phyloP scores from a whole-genome alignment of 768 basidiomycete species.

The Naganishia kalamii region DNA sequence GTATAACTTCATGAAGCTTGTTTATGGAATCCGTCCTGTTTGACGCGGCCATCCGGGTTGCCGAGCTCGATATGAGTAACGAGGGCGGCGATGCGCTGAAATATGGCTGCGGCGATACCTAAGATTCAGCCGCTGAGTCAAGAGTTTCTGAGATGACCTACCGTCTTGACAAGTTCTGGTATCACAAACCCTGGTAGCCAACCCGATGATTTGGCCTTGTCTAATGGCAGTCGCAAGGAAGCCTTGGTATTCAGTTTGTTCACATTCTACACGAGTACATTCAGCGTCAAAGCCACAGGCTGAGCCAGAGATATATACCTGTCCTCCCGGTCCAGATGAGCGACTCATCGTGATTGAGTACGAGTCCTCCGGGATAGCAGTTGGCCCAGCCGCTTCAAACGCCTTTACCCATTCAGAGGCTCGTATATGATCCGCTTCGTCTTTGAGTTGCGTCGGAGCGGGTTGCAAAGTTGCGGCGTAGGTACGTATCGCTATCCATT shows the following conservation, averaged over 20 bases:
- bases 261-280: conserved; percentile 35
- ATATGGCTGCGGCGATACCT: conserved; percentile 28
- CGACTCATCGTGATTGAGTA: conserved; percentile 31
- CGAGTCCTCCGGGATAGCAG: conserved; percentile 35
- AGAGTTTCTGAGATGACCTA: conserved; percentile 6
- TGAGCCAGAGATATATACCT: conserved; percentile 29
- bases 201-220: neutral
- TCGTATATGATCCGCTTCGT: conserved; percentile 8
- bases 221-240: conserved; percentile 26
- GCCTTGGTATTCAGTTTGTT: conserved; percentile 47
- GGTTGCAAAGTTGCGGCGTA: neutral
- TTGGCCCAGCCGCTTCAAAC: conserved; percentile 18
- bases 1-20: conserved; percentile 32
- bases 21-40: conserved; percentile 29
- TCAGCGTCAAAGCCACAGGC: neutral
- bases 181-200: conserved; percentile 40
- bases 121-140: neutral
- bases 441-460: neutral
- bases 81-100: conserved; percentile 34
- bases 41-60: conserved; percentile 30
- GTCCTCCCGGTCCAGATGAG: conserved; percentile 42
- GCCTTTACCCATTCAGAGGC: conserved; percentile 11
- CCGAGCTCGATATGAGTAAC: conserved; percentile 34
- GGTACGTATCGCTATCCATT: neutral
- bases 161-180: conserved; percentile 28